phyloP scores from a whole-genome alignment of 129 eudicot genomes.

The Sambucus nigra region DNA sequence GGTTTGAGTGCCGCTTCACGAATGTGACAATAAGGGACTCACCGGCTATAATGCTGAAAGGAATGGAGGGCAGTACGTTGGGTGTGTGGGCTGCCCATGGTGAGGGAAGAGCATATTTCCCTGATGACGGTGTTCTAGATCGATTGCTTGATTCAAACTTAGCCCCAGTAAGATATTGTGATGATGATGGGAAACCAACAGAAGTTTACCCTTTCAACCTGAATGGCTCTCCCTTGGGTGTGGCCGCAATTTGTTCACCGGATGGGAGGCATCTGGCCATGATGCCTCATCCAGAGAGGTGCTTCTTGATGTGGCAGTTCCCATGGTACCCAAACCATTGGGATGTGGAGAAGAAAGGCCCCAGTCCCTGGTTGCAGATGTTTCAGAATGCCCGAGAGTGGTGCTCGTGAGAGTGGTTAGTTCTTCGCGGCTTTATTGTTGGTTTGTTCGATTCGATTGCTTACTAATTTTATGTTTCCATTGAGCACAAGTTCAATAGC shows the following conservation, averaged over 20 bases:
- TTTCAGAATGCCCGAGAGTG: constrained; percentile 97
- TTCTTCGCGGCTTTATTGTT: background rate
- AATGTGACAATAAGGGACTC: constrained; percentile 71
- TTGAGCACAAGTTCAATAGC: no score
- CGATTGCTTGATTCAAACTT: constrained; percentile 35
- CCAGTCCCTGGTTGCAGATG: constrained; percentile 94
- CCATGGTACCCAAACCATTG: constrained; percentile 92
- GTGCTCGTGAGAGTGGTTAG: constrained; percentile 54
- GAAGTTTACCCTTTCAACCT: constrained; percentile 74
- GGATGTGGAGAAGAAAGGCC: constrained; percentile 84
- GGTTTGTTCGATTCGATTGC: background rate
- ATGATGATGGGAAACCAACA: constrained; percentile 67
- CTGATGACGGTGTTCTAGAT: constrained; percentile 40
- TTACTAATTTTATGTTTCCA: no score
- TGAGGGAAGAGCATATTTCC: constrained; percentile 95
- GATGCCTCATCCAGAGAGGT: constrained; percentile 99
- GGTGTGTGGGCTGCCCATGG: constrained; percentile 99
- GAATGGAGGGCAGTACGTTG: constrained; percentile 91
- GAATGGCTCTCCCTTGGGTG: constrained; percentile 87
- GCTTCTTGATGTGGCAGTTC: constrained; percentile 96
- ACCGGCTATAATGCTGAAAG: constrained; percentile 73
- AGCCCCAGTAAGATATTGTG: constrained; percentile 89
- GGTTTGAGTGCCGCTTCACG: constrained; percentile 86
- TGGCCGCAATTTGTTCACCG: constrained; percentile 92
- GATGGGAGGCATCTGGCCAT: constrained; percentile 96